These are phyloP conservation scores for Apiotrichum mycotoxinovorans DNA, from an alignment of 1,284 basidiomycete genomes.

Conservation along the genomic window DNA sequence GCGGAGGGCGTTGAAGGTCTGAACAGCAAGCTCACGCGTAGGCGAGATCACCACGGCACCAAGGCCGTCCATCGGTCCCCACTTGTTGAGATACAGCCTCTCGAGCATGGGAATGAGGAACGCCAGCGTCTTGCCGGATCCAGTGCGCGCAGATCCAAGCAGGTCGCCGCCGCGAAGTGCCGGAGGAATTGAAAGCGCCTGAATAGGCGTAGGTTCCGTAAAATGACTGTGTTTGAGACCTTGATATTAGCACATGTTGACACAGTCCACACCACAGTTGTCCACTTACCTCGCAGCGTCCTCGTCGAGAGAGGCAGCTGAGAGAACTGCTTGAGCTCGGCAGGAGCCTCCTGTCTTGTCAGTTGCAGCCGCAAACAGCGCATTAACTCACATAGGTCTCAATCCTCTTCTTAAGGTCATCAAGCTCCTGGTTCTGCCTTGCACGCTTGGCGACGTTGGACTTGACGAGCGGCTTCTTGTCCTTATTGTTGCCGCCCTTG, in stretches of 20 bases:
- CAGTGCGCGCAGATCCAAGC: slow-evolving; percentile 72
- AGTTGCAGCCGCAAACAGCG: not conserved
- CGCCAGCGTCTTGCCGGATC: slow-evolving; percentile 78
- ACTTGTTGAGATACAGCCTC: slow-evolving; percentile 66
- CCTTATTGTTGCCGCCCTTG: slow-evolving; percentile 15
- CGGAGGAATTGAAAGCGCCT: slow-evolving; percentile 61
- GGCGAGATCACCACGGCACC: slow-evolving; percentile 93
- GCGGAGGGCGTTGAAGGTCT: slow-evolving; percentile 93
- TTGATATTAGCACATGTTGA: slow-evolving; percentile 40
- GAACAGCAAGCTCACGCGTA: slow-evolving; percentile 90
- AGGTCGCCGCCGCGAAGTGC: slow-evolving; percentile 67
- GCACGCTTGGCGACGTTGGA: slow-evolving; percentile 43
- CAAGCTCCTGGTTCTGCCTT: slow-evolving; percentile 44
- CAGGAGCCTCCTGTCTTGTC: slow-evolving; percentile 24
- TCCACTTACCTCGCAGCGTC: slow-evolving; percentile 42
- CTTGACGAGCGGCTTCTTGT: slow-evolving; percentile 28
- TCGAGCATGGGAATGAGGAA: slow-evolving; percentile 77
- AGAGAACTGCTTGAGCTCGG: slow-evolving; percentile 41
- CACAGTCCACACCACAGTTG: no score
- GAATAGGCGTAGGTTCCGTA: slow-evolving; percentile 79
- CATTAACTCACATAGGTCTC: slow-evolving; percentile 42
- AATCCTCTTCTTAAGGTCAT: slow-evolving; percentile 38
- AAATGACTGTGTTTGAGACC: slow-evolving; percentile 83
- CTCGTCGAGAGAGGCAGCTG: slow-evolving; percentile 49
- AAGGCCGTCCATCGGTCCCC: slow-evolving; percentile 78